Conservation (phyloP, 805 yeast genomes). For the Ogataea allantospora region DNA sequence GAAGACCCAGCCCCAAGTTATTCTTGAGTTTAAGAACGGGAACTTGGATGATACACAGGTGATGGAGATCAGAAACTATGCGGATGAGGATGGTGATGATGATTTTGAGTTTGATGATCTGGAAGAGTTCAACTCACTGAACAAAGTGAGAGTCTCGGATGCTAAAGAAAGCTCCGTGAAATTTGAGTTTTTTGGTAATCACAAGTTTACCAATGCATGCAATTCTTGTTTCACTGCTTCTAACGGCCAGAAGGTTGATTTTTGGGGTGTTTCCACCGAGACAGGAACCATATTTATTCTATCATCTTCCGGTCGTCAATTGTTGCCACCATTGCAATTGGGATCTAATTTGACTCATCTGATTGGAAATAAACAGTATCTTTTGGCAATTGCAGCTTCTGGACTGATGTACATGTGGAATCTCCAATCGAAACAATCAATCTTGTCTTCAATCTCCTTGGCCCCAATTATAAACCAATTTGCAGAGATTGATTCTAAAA, state of each 20-base stretch:
- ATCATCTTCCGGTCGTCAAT: slow-evolving; percentile 44
- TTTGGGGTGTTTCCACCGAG: slow-evolving; percentile 57
- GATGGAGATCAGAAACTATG: slow-evolving; percentile 31
- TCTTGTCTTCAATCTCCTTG: slow-evolving; percentile 46
- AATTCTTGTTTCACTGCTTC: slow-evolving; percentile 34
- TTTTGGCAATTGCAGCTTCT: slow-evolving; percentile 48
- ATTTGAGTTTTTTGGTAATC: slow-evolving; percentile 44
- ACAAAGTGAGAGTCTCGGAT: slow-evolving; percentile 27
- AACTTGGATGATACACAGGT: slow-evolving; percentile 11
- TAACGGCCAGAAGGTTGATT: slow-evolving; percentile 46
- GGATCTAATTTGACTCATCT: slow-evolving; percentile 46
- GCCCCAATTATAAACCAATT: slow-evolving; percentile 51
- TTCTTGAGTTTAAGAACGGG: slow-evolving; percentile 19
- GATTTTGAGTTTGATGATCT: slow-evolving; percentile 29
- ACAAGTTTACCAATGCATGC: slow-evolving; percentile 37
- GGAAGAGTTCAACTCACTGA: slow-evolving; percentile 37
- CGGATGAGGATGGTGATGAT: slow-evolving; percentile 28
- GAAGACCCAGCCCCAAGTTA: slow-evolving; percentile 32
- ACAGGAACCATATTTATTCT: slow-evolving; percentile 52
- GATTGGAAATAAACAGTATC: slow-evolving; percentile 32
- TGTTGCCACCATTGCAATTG: slow-evolving; percentile 49
- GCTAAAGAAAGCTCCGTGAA: background rate
- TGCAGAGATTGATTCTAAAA: slow-evolving; percentile 23
- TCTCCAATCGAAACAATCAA: slow-evolving; percentile 32
- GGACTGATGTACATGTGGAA: slow-evolving; percentile 55